Evolutionary conservation across 768 basidiomycete genomes (phyloP).

Genomic region (Royoungia palumana): DNA sequence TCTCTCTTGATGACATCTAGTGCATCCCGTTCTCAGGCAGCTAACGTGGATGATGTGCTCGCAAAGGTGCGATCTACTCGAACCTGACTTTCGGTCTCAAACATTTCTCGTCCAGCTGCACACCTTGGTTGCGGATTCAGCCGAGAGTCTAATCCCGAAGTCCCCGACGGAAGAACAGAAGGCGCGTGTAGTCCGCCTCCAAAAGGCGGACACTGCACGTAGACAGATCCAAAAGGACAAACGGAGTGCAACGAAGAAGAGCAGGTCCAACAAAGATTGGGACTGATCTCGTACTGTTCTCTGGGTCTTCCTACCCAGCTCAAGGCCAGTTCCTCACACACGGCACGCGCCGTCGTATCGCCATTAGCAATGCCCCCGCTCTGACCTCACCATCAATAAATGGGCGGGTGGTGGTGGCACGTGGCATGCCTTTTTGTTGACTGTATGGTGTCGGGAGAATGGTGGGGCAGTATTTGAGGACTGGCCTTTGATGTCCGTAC

Average conservation of each 20-base stretch:
- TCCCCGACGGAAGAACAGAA: conserved; percentile 25
- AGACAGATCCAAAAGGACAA: conserved; percentile 27
- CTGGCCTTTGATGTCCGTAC: too few relatives aligned
- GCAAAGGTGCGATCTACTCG: conserved; percentile 44
- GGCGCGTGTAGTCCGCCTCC: conserved; percentile 22
- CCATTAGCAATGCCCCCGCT: too few relatives aligned
- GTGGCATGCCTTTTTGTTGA: too few relatives aligned
- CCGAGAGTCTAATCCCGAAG: conserved; percentile 21
- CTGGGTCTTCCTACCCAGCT: too few relatives aligned
- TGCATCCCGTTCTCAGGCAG: conserved; percentile 69
- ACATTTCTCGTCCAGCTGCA: conserved; percentile 23
- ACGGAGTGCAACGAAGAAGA: conserved; percentile 24
- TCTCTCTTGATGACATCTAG: conserved; percentile 70
- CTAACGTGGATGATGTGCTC: conserved; percentile 72
- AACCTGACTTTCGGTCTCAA: background rate
- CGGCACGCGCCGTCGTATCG: too few relatives aligned
- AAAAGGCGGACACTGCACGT: conserved; percentile 18
- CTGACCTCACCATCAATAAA: too few relatives aligned
- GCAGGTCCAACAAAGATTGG: conserved; percentile 28
- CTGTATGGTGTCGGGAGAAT: too few relatives aligned
- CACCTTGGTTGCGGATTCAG: conserved; percentile 20
- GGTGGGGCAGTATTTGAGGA: too few relatives aligned
- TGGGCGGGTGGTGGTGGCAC: too few relatives aligned
- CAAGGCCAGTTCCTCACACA: too few relatives aligned
- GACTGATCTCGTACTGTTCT: conserved; percentile 12